Conservation (phyloP, 192 early-diverging fungal genomes). For the Backusella parvicylindrica region DNA sequence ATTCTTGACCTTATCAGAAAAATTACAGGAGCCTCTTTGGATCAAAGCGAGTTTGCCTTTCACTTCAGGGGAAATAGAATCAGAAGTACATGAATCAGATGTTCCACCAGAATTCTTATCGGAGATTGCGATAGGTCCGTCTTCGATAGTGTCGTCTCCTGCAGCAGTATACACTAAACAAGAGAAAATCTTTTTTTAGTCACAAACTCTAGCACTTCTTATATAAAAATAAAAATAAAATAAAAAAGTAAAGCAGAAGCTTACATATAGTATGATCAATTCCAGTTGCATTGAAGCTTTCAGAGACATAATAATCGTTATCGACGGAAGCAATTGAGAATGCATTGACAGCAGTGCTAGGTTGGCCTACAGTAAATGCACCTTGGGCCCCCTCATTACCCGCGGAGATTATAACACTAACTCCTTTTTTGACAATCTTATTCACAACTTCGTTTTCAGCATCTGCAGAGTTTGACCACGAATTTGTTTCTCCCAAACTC, state of each 20-base stretch:
- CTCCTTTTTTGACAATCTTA: slow-evolving; percentile 32
- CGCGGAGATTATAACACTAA: slow-evolving; percentile 52
- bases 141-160: slow-evolving; percentile 11
- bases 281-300: slow-evolving; percentile 12
- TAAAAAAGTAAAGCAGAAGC: neutral
- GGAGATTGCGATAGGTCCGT: slow-evolving; percentile 37
- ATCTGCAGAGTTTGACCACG: slow-evolving; percentile 47
- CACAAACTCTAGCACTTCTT: too few species aligned
- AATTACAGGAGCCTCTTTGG: slow-evolving; percentile 66
- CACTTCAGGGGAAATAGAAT: slow-evolving; percentile 38
- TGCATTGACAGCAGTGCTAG: slow-evolving; percentile 51
- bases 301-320: slow-evolving; percentile 34
- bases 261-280: neutral
- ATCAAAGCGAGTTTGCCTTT: slow-evolving; percentile 56
- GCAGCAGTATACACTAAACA: neutral
- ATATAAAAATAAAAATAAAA: neutral
- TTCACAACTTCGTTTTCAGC: slow-evolving; percentile 57
- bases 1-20: slow-evolving; percentile 56
- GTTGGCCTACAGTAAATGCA: slow-evolving; percentile 51
- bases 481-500: slow-evolving; percentile 68
- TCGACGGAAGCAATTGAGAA: slow-evolving; percentile 60
- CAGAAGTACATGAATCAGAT: slow-evolving; percentile 49
- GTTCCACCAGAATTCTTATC: slow-evolving; percentile 39
- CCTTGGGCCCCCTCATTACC: slow-evolving; percentile 66
- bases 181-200: neutral